A percentile compares a stretch with the other conserved stretches of the same genome.
phyloP scores from a whole-genome alignment of 371 early-diverging fungal genomes.

The Cokeromyces recurvatus region DNA sequence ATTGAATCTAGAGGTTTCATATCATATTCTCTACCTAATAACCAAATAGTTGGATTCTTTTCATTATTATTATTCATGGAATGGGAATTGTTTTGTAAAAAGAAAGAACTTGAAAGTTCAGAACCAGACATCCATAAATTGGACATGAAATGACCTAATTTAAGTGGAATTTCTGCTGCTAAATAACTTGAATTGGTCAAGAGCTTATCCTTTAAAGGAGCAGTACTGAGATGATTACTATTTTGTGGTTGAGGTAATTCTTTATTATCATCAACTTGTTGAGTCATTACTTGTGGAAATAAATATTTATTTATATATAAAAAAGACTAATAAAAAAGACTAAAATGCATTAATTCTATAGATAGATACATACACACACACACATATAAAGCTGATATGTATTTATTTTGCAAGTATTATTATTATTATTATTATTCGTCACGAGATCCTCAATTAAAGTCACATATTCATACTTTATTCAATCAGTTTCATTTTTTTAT shows the following conservation, averaged over 20 bases:
- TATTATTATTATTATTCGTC: too few species aligned
- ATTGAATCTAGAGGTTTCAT: constrained; percentile 18
- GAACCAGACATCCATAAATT: constrained; percentile 39
- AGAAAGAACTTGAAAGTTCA: constrained; percentile 24
- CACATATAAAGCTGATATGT: too few species aligned
- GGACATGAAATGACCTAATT: constrained; percentile 47
- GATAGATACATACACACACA: too few species aligned
- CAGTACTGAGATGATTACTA: constrained; percentile 39
- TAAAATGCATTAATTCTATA: too few species aligned
- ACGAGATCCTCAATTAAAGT: too few species aligned
- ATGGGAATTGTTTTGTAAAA: constrained; percentile 5
- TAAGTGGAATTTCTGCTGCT: constrained; percentile 49
- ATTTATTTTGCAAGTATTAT: too few species aligned
- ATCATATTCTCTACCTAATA: constrained; percentile 29
- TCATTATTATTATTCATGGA: background rate
- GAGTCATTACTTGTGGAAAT: too few species aligned
- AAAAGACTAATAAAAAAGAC: too few species aligned
- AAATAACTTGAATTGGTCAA: constrained; percentile 46
- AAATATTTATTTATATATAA: too few species aligned
- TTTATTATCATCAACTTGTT: too few species aligned
- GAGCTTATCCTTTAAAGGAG: constrained; percentile 42
- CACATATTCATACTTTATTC: too few species aligned
- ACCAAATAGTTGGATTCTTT: constrained; percentile 24
- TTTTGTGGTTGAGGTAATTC: constrained; percentile 48
- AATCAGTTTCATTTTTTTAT: too few species aligned